These are phyloP conservation scores for Thalassiosira tumida DNA, from an alignment of 352 stramenopile genomes.

Conservation along the genomic window DNA sequence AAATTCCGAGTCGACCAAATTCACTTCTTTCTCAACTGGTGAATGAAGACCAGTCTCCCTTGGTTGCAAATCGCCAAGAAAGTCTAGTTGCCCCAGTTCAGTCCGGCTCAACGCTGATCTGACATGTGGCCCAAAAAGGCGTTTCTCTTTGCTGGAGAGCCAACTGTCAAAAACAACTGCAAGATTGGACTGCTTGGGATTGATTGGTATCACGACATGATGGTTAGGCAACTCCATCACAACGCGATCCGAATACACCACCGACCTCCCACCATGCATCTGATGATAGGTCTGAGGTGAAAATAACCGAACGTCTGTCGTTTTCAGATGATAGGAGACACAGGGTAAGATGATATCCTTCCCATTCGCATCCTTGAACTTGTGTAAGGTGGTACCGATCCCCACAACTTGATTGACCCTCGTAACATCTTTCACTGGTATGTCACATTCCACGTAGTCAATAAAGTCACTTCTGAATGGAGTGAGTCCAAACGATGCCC, in stretches of 20 bases:
- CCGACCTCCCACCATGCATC: not conserved
- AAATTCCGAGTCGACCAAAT: not conserved
- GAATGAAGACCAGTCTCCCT: not conserved
- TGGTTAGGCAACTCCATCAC: not conserved
- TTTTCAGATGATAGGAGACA: constrained; percentile 32
- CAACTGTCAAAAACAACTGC: not conserved
- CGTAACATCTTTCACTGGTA: constrained; percentile 42
- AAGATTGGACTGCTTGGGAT: not conserved
- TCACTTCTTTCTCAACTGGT: too few species aligned
- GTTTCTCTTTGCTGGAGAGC: not conserved
- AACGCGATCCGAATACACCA: not conserved
- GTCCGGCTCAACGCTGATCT: not conserved
- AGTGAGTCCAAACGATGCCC: not conserved
- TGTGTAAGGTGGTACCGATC: constrained; percentile 54
- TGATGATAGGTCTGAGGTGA: constrained; percentile 51
- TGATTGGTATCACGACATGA: not conserved
- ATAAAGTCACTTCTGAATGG: not conserved
- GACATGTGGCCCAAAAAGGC: not conserved
- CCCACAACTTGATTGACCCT: constrained; percentile 32
- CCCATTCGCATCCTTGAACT: not conserved
- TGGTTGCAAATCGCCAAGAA: not conserved
- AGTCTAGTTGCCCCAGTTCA: not conserved
- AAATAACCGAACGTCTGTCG: not conserved
- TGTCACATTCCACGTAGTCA: constrained; percentile 37
- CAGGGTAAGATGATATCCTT: not conserved